These are phyloP conservation scores for Emiliania huxleyi DNA, from an alignment of 78 protist genomes.

Conservation along the genomic window DNA sequence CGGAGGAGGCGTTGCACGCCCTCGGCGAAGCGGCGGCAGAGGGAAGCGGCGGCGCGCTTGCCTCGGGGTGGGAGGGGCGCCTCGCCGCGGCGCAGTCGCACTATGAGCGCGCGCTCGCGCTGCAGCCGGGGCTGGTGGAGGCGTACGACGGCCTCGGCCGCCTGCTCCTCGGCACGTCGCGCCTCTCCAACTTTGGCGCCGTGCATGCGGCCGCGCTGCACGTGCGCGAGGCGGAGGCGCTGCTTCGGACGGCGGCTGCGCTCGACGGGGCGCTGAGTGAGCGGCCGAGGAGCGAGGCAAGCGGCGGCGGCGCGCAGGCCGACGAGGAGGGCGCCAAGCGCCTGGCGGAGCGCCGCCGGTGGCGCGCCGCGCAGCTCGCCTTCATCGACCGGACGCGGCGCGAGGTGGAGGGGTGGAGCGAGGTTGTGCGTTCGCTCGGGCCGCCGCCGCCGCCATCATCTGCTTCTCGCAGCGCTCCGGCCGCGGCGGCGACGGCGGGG, in stretches of 20 bases:
- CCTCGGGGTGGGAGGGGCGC: too few relatives aligned
- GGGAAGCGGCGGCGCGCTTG: too few relatives aligned
- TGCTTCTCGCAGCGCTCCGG: background rate
- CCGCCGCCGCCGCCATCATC: background rate
- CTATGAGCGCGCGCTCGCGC: background rate
- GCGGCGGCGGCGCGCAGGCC: too few relatives aligned
- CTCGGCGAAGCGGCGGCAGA: too few relatives aligned
- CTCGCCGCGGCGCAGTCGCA: background rate
- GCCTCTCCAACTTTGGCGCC: constrained; percentile 3
- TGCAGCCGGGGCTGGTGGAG: background rate
- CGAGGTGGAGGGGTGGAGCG: background rate
- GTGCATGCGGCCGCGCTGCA: background rate
- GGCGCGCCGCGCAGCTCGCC: background rate
- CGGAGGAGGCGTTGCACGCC: background rate
- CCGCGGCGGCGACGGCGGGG: background rate
- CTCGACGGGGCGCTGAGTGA: too few relatives aligned
- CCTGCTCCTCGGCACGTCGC: background rate
- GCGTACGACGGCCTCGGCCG: background rate
- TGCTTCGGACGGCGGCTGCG: background rate
- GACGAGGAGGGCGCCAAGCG: too few relatives aligned
- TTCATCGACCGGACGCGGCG: background rate
- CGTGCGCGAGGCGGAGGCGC: background rate
- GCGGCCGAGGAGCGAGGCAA: too few relatives aligned
- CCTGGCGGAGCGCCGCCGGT: background rate
- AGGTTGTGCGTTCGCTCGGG: background rate